phyloP scores from a whole-genome alignment of 2,329 filamentous ascomycete species.

The Mariannaea sp. region DNA sequence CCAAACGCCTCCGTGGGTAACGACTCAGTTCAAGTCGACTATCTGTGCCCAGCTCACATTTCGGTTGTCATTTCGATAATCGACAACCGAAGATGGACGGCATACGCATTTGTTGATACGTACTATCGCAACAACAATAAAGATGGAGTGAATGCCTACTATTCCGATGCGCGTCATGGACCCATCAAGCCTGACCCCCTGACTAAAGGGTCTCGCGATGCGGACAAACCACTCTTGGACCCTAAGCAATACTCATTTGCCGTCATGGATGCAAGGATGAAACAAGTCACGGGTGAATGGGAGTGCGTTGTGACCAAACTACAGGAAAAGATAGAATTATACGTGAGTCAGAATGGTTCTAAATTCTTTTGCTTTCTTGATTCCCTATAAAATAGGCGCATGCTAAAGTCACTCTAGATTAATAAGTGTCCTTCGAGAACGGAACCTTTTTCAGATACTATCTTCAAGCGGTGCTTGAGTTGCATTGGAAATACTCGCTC shows the following conservation, averaged over 20 bases:
- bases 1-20: background rate
- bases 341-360: background rate
- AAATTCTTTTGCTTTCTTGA: no score
- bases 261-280: background rate
- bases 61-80: constrained; percentile 2
- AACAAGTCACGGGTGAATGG: constrained; percentile 2
- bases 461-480: no score
- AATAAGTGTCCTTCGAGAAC: no score
- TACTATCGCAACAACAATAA: background rate
- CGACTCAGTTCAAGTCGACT: background rate
- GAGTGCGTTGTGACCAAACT: background rate
- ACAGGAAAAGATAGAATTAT: background rate
- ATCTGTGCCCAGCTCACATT: constrained; percentile 15
- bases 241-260: constrained; percentile 3
- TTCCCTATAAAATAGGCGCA: no score
- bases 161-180: background rate
- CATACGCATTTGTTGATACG: constrained; percentile 16
- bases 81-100: background rate
- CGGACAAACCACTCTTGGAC: background rate
- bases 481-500: no score
- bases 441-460: no score
- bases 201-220: background rate
- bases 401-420: no score
- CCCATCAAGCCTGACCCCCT: background rate
- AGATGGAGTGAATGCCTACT: background rate